Evolutionary conservation across 768 basidiomycete genomes (phyloP), one percentile per base, ranked within the genome.

Genomic region (Terana coerulea): DNA sequence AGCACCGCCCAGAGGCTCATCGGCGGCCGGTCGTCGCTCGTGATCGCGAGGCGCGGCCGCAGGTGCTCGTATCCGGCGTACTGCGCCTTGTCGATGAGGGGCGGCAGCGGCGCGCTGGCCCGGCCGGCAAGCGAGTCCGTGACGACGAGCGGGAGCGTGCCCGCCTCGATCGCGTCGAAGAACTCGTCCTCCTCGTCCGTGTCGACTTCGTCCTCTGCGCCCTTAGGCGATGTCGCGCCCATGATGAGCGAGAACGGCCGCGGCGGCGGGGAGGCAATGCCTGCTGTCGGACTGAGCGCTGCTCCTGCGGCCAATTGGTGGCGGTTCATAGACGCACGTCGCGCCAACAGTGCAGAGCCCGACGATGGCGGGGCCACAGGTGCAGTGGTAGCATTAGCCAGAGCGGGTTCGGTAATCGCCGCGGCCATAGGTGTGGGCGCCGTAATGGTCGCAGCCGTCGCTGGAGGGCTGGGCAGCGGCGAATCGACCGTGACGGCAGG

Each of bases 121-220:
- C 75, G 77, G 52, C 75, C 75, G 21, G 76, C 69, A n/a, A 91
- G 75, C 11, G 78, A 75, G 24, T 84, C 76, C 43, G 81, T 78
- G 15, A 95, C 76, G 24, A 87, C 69, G 14, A 95, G 73, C 4
- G 90, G 88, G 0, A 95, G 69, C 35, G 75, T 82, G 41, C 87
- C 86, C 14, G 83, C 68, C 63, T 98, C 95, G 61, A 98, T 94
- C 26, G 95, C 95, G 65, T 98, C 95, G 64, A 95, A 98, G 69
- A 98, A 98, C 67, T 98, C 94, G 68, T 98, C 95, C 62, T 94
- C 88, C 36, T 91, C 88, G 60, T 89, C 88, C 1, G 86, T 87
- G 49, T 78, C 79, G 19, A 60, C 59, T 1, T 47, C 40, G 9
- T 73, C 75, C 14, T 68, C 68, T 3, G 34, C 31, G 30, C 31